Base-by-base conservation (phyloP, 306 rosid genomes). In the Chamaecrista fasciculata region DNA sequence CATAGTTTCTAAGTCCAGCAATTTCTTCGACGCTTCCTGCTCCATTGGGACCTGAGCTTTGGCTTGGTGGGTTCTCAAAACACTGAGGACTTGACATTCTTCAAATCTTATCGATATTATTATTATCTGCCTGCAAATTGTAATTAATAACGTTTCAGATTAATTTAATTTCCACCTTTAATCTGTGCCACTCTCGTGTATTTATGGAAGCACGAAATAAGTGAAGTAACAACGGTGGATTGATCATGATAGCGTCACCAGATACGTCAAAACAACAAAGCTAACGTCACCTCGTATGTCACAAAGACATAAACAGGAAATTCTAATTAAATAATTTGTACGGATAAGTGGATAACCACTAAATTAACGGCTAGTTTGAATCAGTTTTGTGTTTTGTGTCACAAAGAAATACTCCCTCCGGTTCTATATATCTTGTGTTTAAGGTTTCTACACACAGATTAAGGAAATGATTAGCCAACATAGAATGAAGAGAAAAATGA, bases 51-150 rank as follows among this genome's bases (percentile, higher is more conserved):
- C 51, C 64, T 44, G 83, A 73, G 79, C 69, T 73, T 25, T 73
- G 47, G 43, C n/a, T 48, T 2, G 86, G 84, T 23, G 86, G 79
- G 8, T 76, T 86, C 55, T 72, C 29, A 40, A 75, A 67, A 76
- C 86, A 86, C 42, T 65, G 78, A 63, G 82, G 39, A 67, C 80
- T 46, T 51, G 85, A 69, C 82, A 82, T 82, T 40, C 10, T 44
- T 46, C 8, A 5, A 47, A 19, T 57, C 46, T 42, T 46, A 7
- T 36, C 21, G 29, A 16, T 19, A 20, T 12, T 18, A 12, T 37
- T 8, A 25, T 8, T 18, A 23, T 33, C 4, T 34, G 46, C 51
- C n/a, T n/a, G n/a, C n/a, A n/a, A n/a, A n/a, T n/a, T n/a, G n/a
- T n/a, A n/a, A n/a, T n/a, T 46, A 10, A 14, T 11, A 48, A 31